phyloP scores from a whole-genome alignment of 2,329 filamentous ascomycete genomes.

The Calcarisporium arbuscula region DNA sequence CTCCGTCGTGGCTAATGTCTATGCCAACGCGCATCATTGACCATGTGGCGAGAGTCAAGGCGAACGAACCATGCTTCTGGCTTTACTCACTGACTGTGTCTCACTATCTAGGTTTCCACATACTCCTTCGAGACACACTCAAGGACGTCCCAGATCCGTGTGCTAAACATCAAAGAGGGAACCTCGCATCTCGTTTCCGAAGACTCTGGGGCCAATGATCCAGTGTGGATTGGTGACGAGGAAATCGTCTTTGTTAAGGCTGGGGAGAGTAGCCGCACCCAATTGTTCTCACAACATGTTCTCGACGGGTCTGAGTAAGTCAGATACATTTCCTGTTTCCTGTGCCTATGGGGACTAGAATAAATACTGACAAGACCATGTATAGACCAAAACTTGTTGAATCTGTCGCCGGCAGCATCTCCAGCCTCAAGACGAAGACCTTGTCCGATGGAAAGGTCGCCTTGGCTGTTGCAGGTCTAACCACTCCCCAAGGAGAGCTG shows the following conservation, averaged over 20 bases:
- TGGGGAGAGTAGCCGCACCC: conserved; percentile 40
- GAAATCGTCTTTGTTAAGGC: conserved; percentile 51
- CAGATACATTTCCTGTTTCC: not conserved
- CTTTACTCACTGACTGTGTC: not conserved
- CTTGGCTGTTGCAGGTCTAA: conserved; percentile 55
- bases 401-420: conserved; percentile 47
- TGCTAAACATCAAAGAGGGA: conserved; percentile 64
- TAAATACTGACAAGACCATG: conserved; percentile 27
- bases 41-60: too few species aligned
- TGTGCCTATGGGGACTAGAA: conserved; percentile 7
- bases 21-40: too few species aligned
- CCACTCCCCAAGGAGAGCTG: conserved; percentile 62
- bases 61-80: too few species aligned
- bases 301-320: conserved; percentile 32
- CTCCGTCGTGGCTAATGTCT: too few species aligned
- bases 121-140: conserved; percentile 76
- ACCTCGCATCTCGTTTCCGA: conserved; percentile 60
- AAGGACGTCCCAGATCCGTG: conserved; percentile 60
- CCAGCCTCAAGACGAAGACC: conserved; percentile 52
- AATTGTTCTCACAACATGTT: conserved; percentile 34
- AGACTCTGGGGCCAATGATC: conserved; percentile 59
- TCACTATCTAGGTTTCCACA: conserved; percentile 51
- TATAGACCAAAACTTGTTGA: too few species aligned
- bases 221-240: conserved; percentile 68
- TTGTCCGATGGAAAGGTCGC: conserved; percentile 44